A percentile compares a stretch with the other conserved stretches of the same genome.
phyloP scores from a whole-genome alignment of 305 asterid genomes.

The Ilex paraguariensis region DNA sequence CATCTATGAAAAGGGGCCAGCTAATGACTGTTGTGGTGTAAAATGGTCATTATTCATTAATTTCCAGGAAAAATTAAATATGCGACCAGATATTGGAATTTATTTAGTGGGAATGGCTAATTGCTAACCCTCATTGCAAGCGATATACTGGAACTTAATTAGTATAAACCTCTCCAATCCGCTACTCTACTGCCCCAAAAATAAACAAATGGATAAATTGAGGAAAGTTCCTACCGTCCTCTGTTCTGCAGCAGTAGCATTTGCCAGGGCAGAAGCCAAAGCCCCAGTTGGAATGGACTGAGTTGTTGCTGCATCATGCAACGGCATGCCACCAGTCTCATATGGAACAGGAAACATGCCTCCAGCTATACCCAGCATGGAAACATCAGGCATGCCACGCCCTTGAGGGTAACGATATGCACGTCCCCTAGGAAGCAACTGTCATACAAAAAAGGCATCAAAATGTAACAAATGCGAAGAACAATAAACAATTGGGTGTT shows the following conservation, averaged over 20 bases:
- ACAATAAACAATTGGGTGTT: too few species aligned
- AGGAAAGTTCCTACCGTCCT: constrained; percentile 57
- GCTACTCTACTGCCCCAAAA: not conserved
- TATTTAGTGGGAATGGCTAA: too few species aligned
- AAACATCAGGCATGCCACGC: constrained; percentile 53
- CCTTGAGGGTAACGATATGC: constrained; percentile 68
- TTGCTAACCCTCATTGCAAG: too few species aligned
- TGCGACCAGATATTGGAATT: too few species aligned
- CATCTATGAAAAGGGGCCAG: too few species aligned
- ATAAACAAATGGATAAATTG: not conserved
- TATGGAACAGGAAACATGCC: constrained; percentile 61
- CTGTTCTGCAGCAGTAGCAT: constrained; percentile 86
- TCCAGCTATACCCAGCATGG: constrained; percentile 53
- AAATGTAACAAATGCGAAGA: too few species aligned
- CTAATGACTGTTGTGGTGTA: too few species aligned
- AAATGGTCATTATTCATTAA: too few species aligned
- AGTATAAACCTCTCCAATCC: not conserved
- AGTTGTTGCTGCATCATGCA: constrained; percentile 64
- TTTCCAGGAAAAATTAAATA: too few species aligned
- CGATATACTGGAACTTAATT: too few species aligned
- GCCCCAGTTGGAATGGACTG: constrained; percentile 84
- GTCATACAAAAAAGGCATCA: not conserved
- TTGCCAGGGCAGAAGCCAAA: constrained; percentile 92
- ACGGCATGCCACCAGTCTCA: constrained; percentile 66
- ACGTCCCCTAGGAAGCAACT: constrained; percentile 74